Evolutionary conservation across 2,329 filamentous ascomycete genomes (phyloP).

Genomic region (Penicillium sp.): DNA sequence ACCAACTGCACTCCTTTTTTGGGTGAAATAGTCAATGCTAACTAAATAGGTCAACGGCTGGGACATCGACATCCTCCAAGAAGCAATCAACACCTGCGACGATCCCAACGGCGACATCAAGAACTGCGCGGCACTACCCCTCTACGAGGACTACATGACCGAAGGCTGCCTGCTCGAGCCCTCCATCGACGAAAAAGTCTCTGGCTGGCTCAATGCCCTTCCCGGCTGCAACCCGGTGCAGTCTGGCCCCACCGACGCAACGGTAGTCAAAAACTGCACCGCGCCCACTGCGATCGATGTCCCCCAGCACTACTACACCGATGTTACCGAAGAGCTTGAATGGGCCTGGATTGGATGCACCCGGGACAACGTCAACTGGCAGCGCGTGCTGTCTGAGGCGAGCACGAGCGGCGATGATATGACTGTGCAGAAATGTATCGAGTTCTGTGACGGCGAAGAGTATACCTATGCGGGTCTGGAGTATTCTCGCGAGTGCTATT

Average conservation of each 20-base stretch:
- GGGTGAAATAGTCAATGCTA: too few relatives aligned
- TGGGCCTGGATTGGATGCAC: conserved; percentile 16
- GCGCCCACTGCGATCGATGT: neutral
- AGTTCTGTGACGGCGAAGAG: conserved; percentile 5
- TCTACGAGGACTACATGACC: conserved; percentile 2
- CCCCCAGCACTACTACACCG: conserved; percentile 11
- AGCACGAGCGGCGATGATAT: conserved; percentile 1
- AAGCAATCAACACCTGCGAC: conserved; percentile 8
- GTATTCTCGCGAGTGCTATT: conserved; percentile 11
- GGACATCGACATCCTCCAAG: conserved; percentile 9
- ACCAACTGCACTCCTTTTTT: too few relatives aligned
- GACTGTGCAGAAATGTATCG: conserved; percentile 11
- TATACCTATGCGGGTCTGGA: conserved; percentile 15
- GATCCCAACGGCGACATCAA: conserved; percentile 8
- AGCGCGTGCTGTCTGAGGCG: conserved; percentile 1
- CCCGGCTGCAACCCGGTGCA: conserved; percentile 16
- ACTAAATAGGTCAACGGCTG: conserved; percentile 7
- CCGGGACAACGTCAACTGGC: conserved; percentile 3
- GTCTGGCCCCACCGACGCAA: conserved; percentile 2
- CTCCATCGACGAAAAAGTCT: conserved; percentile 5
- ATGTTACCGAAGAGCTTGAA: neutral
- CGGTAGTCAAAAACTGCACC: neutral
- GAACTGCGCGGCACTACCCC: neutral
- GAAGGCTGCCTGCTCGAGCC: conserved; percentile 9
- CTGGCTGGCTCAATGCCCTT: conserved; percentile 14